Evolutionary conservation across 305 asterid genomes (phyloP).

Genomic region (Andrographis paniculata): DNA sequence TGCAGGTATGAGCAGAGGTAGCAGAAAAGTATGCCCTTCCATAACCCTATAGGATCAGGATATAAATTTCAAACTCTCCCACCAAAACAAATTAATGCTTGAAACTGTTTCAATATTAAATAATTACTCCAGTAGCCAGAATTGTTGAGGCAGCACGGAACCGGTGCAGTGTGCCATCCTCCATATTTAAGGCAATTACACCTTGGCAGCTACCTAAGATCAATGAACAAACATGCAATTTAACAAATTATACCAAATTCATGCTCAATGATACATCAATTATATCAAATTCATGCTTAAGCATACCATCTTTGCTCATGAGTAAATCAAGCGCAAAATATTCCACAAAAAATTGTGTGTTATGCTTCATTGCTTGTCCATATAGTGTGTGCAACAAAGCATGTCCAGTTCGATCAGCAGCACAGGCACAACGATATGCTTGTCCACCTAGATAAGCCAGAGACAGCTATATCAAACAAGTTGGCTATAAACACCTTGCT

Average conservation of each 20-base stretch:
- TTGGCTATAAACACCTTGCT: conserved; percentile 10
- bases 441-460: conserved; percentile 79
- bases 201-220: conserved; percentile 88
- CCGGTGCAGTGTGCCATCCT: conserved; percentile 96
- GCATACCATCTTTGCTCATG: conserved; percentile 82
- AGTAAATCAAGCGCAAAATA: conserved; percentile 92
- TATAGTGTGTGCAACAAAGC: conserved; percentile 95
- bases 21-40: conserved; percentile 98
- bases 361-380: conserved; percentile 99
- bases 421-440: conserved; percentile 79
- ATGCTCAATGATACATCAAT: conserved; percentile 2
- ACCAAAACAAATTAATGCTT: conserved; percentile 7
- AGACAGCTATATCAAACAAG: conserved; percentile 8
- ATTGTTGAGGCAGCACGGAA: conserved; percentile 89
- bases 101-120: conserved; percentile 9
- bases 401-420: conserved; percentile 99
- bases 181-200: conserved; percentile 90
- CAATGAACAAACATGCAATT: conserved; percentile 7
- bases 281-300: background rate
- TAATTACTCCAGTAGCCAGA: conserved; percentile 92
- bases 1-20: conserved; percentile 99
- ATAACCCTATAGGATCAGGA: conserved; percentile 56
- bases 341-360: conserved; percentile 97
- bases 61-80: background rate
- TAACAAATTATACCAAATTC: background rate